Base-by-base conservation (phyloP, 192 early-diverging fungal species). In the Backusella tuberculispora region DNA sequence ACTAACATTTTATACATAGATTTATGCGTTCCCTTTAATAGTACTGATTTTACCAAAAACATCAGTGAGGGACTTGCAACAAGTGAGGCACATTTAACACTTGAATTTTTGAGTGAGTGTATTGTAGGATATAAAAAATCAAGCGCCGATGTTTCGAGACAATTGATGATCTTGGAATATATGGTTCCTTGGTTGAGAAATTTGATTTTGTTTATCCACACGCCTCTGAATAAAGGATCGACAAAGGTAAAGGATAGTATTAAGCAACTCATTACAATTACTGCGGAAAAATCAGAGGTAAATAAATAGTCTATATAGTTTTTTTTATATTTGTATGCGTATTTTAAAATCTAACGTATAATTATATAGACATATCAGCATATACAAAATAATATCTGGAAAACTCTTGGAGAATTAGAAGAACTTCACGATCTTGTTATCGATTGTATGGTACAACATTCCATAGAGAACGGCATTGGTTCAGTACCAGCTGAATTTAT, bases 331-430 rank as follows among this genome's bases (percentile, higher is more conserved):
- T 60, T 26, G 29, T 34, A 2, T 34, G 29, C 2, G 29, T 34
- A 34, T 34, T 34, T 34, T 34, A 34, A 34, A 6, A 42, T n/a
- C 63, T 73, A 3, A 45, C 42, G n/a, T n/a, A 19, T 72, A 24
- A 21, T 70, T 56, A n/a, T 47, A 47, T 70, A 89, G 76, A 89
- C 96, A 78, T 95, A 94, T 77, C 87, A 86, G 68, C 79, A 91
- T 56, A 90, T 97, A 69, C 94, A 95, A 83, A 85, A 88, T 65
- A 91, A 90, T 47, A 87, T 97, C 7, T 98, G 97, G 97, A 85
- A 81, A 21, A 80, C 85, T 15, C 72, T 98, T 4, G 93, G 88
- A 26, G 81, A 86, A 19, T 91, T 92, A 13, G 92, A 95, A 63
- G 89, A 87, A 66, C 80, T 97, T 13, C 84, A 93, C 1, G 90